These are phyloP conservation scores for Casuarina equisetifolia DNA, from an alignment of 306 rosid genomes.

Conservation along the genomic window DNA sequence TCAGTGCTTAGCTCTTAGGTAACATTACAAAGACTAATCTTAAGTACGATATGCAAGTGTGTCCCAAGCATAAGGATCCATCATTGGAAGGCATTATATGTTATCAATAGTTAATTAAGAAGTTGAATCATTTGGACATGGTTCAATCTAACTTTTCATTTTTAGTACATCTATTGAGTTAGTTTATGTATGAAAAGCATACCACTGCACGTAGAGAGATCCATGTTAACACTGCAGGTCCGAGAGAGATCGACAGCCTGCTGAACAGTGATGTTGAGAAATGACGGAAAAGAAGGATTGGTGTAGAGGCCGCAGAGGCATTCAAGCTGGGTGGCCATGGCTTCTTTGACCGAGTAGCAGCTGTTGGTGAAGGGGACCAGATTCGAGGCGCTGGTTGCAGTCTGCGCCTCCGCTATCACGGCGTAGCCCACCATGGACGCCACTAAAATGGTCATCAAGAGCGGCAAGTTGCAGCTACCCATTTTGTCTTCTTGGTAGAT, in stretches of 20 bases:
- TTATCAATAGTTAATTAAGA: too few relatives aligned
- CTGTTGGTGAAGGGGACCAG: constrained; percentile 42
- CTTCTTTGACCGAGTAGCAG: constrained; percentile 48
- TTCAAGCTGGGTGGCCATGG: constrained; percentile 36
- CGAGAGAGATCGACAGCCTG: constrained; percentile 47
- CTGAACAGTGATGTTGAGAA: neutral
- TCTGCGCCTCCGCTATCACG: constrained; percentile 24
- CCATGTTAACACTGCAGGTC: constrained; percentile 44
- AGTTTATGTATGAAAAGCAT: neutral
- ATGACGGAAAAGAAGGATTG: constrained; percentile 34
- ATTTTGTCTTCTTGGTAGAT: neutral
- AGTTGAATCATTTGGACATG: too few relatives aligned
- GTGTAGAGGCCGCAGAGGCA: constrained; percentile 66
- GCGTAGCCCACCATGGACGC: neutral
- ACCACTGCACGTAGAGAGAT: constrained; percentile 48
- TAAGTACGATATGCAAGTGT: too few relatives aligned
- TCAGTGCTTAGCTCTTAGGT: too few relatives aligned
- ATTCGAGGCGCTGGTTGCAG: neutral
- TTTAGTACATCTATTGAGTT: too few relatives aligned
- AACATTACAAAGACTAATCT: too few relatives aligned
- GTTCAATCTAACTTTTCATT: too few relatives aligned
- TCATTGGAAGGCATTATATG: too few relatives aligned
- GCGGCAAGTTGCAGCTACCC: constrained; percentile 1
- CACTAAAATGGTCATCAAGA: constrained; percentile 1
- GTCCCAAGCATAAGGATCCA: too few relatives aligned